Conservation (phyloP, 2,329 filamentous ascomycete species). For the Polychaeton citri region DNA sequence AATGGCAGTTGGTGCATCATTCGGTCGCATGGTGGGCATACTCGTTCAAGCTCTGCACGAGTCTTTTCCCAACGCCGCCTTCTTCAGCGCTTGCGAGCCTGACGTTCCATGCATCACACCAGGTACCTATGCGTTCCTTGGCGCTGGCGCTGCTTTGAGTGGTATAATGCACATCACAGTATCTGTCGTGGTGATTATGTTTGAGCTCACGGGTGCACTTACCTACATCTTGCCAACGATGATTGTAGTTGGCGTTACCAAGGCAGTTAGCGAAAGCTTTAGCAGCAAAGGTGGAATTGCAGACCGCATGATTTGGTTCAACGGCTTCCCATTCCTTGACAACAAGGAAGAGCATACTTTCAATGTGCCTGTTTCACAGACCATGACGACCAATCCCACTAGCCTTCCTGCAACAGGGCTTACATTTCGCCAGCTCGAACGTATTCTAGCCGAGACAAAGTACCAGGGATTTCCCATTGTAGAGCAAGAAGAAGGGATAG, state of each 20-base stretch:
- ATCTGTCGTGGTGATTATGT: slow-evolving; percentile 98
- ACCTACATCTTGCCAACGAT: slow-evolving; percentile 96
- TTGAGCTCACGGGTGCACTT: slow-evolving; percentile 89
- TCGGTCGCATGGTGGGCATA: slow-evolving; percentile 88
- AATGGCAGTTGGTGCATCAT: slow-evolving; percentile 92
- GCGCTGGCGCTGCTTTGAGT: slow-evolving; percentile 83
- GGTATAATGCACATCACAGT: slow-evolving; percentile 94
- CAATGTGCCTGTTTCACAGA: slow-evolving; percentile 75
- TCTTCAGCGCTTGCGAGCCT: slow-evolving; percentile 79
- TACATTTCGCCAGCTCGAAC: slow-evolving; percentile 62
- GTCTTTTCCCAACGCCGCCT: slow-evolving; percentile 63
- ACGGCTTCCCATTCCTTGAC: slow-evolving; percentile 90
- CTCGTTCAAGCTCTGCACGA: slow-evolving; percentile 83
- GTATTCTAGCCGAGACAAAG: slow-evolving; percentile 59
- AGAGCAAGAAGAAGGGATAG: slow-evolving; percentile 28
- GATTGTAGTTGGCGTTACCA: slow-evolving; percentile 96
- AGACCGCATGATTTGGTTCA: slow-evolving; percentile 98
- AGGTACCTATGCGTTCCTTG: slow-evolving; percentile 91
- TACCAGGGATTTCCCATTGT: slow-evolving; percentile 93
- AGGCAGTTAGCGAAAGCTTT: slow-evolving; percentile 79
- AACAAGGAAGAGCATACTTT: slow-evolving; percentile 97
- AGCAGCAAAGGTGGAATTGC: slow-evolving; percentile 85
- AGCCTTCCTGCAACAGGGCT: slow-evolving; percentile 63
- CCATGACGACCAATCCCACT: slow-evolving; percentile 65
- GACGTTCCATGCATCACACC: slow-evolving; percentile 83